These are phyloP conservation scores for Apophysomyces elegans DNA, from an alignment of 371 early-diverging fungal genomes.

Conservation along the genomic window DNA sequence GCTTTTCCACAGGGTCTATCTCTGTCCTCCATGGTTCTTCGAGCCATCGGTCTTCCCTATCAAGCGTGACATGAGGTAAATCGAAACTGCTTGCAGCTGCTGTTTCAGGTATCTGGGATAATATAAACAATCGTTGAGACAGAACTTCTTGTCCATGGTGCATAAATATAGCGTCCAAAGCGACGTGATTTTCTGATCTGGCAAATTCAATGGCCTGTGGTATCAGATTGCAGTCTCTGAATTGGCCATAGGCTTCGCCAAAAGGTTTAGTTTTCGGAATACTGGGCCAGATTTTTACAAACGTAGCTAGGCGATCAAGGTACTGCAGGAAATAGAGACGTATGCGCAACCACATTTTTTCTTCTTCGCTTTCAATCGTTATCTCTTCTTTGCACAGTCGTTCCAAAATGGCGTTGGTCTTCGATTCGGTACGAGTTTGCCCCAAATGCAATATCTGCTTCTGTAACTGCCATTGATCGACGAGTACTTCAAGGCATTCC, in stretches of 20 bases:
- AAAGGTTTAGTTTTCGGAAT: slow-evolving; percentile 21
- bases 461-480: slow-evolving; percentile 34
- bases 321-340: slow-evolving; percentile 65
- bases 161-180: slow-evolving; percentile 65
- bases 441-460: slow-evolving; percentile 60
- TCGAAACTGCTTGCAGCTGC: slow-evolving; percentile 53
- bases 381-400: slow-evolving; percentile 24
- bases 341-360: slow-evolving; percentile 42
- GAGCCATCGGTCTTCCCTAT: slow-evolving; percentile 36
- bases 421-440: slow-evolving; percentile 45
- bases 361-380: slow-evolving; percentile 11
- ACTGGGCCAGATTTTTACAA: slow-evolving; percentile 56
- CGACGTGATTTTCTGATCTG: slow-evolving; percentile 54
- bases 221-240: slow-evolving; percentile 69
- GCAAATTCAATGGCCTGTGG: slow-evolving; percentile 69
- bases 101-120: slow-evolving; percentile 70
- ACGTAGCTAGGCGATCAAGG: slow-evolving; percentile 69
- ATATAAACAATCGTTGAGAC: slow-evolving; percentile 66
- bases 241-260: slow-evolving; percentile 49
- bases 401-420: slow-evolving; percentile 49
- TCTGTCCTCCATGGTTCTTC: slow-evolving; percentile 46
- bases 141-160: slow-evolving; percentile 61
- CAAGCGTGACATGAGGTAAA: slow-evolving; percentile 40
- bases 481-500: slow-evolving; percentile 52
- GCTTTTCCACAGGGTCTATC: slow-evolving; percentile 29